Conservation (phyloP, 2,329 filamentous ascomycete species). For the Talaromyces atroroseus region DNA sequence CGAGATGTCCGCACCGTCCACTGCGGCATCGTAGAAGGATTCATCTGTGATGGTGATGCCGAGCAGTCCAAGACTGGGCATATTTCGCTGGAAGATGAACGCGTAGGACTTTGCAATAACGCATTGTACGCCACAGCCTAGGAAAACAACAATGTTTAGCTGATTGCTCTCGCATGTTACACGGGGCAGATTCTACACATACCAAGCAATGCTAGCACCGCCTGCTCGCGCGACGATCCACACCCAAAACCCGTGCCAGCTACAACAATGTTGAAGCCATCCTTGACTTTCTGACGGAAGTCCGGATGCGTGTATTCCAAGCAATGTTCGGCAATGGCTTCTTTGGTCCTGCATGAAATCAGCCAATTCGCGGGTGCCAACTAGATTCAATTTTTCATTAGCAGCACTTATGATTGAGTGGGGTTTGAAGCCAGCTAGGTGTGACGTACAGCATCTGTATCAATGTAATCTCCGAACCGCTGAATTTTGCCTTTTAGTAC, state of each 20-base stretch:
- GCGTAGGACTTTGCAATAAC: conserved; percentile 44
- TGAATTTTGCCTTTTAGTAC: conserved; percentile 34
- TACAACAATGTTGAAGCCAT: conserved; percentile 39
- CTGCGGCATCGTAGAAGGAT: conserved; percentile 33
- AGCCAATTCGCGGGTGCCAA: conserved; percentile 39
- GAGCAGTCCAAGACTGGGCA: conserved; percentile 42
- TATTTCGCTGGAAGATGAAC: conserved; percentile 45
- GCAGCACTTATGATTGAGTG: background rate
- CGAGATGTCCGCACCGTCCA: conserved; percentile 32
- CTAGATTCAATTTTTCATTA: conserved; percentile 16
- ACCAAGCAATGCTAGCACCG: conserved; percentile 38
- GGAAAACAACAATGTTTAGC: background rate
- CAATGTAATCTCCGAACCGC: conserved; percentile 41
- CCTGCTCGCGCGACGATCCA: conserved; percentile 43
- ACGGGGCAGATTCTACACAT: background rate
- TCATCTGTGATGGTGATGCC: conserved; percentile 39
- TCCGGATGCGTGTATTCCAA: conserved; percentile 37
- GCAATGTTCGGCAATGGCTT: conserved; percentile 36
- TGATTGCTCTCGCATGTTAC: background rate
- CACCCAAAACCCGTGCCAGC: conserved; percentile 44
- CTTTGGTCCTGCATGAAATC: conserved; percentile 24
- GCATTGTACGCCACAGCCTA: conserved; percentile 33
- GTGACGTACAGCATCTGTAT: conserved; percentile 35
- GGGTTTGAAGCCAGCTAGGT: background rate
- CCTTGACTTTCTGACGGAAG: conserved; percentile 34